Evolutionary conservation across 192 early-diverging fungal genomes (phyloP).

Genomic region (Pilaira anomala): DNA sequence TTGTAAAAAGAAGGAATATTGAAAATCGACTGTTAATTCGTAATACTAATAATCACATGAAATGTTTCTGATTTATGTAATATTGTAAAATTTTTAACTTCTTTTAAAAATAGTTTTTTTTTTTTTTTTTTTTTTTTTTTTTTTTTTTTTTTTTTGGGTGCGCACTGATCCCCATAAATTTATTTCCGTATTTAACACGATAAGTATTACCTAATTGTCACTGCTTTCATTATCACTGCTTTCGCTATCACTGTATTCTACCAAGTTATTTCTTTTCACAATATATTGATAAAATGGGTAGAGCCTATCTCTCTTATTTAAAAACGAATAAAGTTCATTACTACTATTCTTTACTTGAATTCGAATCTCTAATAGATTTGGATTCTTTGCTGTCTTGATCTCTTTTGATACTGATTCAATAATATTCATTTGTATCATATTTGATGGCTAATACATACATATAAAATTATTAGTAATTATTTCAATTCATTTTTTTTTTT

Average conservation of each 20-base stretch:
- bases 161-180: no score
- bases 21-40: no score
- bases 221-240: no score
- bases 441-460: constrained; percentile 42
- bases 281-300: constrained; percentile 74
- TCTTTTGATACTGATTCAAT: constrained; percentile 65
- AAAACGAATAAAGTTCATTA: constrained; percentile 70
- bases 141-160: no score
- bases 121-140: no score
- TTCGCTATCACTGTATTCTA: neutral
- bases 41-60: no score
- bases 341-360: constrained; percentile 72
- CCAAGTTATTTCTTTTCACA: constrained; percentile 27
- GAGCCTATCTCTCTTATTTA: constrained; percentile 52
- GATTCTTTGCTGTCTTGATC: constrained; percentile 47
- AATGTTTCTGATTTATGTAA: no score
- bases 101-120: no score
- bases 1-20: no score
- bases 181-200: no score
- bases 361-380: constrained; percentile 54
- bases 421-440: constrained; percentile 56
- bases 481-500: neutral
- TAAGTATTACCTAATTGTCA: no score
- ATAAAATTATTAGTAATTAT: neutral
- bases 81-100: no score